Evolutionary conservation across 352 stramenopile species (phyloP).

Genomic region (Phytophthora colocasiae): DNA sequence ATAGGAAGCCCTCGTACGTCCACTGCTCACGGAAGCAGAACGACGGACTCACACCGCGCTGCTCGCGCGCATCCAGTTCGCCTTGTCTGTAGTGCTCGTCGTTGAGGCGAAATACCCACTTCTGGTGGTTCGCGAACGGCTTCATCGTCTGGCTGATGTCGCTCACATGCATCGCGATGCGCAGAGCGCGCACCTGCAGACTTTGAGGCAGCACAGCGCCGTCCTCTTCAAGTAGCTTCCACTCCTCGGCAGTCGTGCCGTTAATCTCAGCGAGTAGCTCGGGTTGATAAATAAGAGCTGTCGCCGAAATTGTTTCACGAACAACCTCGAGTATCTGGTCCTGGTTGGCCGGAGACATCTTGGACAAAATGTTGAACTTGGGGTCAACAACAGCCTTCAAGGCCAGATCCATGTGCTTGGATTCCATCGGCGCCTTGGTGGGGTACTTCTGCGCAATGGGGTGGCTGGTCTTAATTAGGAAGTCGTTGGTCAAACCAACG

Average conservation of each 20-base stretch:
- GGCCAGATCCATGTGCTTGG: constrained; percentile 74
- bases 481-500: constrained; percentile 81
- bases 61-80: constrained; percentile 60
- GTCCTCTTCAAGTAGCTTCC: constrained; percentile 41
- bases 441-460: constrained; percentile 66
- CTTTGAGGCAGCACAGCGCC: constrained; percentile 45
- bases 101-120: constrained; percentile 79
- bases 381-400: constrained; percentile 57
- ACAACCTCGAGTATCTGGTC: constrained; percentile 66
- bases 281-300: constrained; percentile 83
- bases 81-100: constrained; percentile 79
- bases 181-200: constrained; percentile 61
- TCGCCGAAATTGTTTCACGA: constrained; percentile 74
- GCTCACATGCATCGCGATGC: constrained; percentile 82
- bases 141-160: constrained; percentile 90
- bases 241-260: constrained; percentile 46
- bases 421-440: constrained; percentile 74
- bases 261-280: constrained; percentile 69
- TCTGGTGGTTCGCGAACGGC: constrained; percentile 73
- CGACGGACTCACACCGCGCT: constrained; percentile 47
- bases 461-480: constrained; percentile 79
- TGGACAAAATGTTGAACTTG: constrained; percentile 60
- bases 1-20: constrained; percentile 56
- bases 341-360: constrained; percentile 56
- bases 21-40: constrained; percentile 67